These are phyloP conservation scores for Lolium multiflorum DNA, from an alignment of 176 grass and related monocot species.

Conservation along the genomic window DNA sequence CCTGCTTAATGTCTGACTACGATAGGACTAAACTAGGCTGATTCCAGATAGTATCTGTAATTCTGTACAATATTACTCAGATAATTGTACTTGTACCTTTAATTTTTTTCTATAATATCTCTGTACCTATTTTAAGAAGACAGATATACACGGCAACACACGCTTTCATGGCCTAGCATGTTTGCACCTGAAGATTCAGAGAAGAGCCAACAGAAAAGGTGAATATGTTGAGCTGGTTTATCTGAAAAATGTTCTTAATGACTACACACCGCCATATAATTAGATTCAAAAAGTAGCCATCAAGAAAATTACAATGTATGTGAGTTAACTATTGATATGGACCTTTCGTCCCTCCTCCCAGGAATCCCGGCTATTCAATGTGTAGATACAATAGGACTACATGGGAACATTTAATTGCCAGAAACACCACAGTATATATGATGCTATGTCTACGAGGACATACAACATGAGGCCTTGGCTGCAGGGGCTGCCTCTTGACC, in stretches of 20 bases:
- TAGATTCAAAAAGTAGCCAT: slow-evolving; percentile 30
- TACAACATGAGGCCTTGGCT: slow-evolving; percentile 58
- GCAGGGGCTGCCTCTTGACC: slow-evolving; percentile 44
- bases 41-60: too few relatives aligned
- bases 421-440: background rate
- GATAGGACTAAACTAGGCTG: too few relatives aligned
- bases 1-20: too few relatives aligned
- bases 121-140: too few relatives aligned
- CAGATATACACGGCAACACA: too few relatives aligned
- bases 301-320: slow-evolving; percentile 42
- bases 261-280: slow-evolving; percentile 37
- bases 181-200: too few relatives aligned
- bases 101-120: too few relatives aligned
- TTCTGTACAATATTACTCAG: too few relatives aligned
- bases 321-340: slow-evolving; percentile 31
- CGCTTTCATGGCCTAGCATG: too few relatives aligned
- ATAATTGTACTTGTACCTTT: too few relatives aligned
- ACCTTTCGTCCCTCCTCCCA: background rate
- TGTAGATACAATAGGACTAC: slow-evolving; percentile 39
- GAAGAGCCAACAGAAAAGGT: background rate
- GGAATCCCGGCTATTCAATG: background rate
- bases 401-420: slow-evolving; percentile 55
- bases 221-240: background rate
- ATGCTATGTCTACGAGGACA: slow-evolving; percentile 50
- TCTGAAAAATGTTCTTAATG: slow-evolving; percentile 28